These are phyloP conservation scores for Russula olivacea DNA, from an alignment of 768 basidiomycete species.

Conservation along the genomic window DNA sequence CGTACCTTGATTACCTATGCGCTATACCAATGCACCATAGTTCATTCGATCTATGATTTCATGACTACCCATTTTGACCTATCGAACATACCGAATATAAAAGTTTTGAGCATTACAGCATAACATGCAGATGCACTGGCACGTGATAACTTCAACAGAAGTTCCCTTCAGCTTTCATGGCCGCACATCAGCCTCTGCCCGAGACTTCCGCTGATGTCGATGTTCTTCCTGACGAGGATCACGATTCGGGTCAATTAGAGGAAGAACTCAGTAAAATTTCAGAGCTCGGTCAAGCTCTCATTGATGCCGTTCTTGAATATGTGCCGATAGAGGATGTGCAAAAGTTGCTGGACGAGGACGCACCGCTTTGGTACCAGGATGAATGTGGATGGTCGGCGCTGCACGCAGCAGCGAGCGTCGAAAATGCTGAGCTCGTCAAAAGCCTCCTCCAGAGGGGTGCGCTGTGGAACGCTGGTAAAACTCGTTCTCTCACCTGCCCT, in stretches of 20 bases:
- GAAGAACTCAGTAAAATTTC: conserved; percentile 24
- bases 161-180: not conserved
- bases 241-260: conserved; percentile 25
- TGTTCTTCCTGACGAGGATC: not conserved
- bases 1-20: not conserved
- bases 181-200: not conserved
- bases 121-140: too few relatives aligned
- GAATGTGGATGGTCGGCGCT: conserved; percentile 71
- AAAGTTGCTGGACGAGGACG: conserved; percentile 53
- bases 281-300: conserved; percentile 52
- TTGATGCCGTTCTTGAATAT: conserved; percentile 50
- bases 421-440: conserved; percentile 57
- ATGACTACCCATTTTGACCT: too few relatives aligned
- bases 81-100: too few relatives aligned
- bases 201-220: not conserved
- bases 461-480: conserved; percentile 80
- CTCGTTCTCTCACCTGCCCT: conserved; percentile 25
- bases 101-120: too few relatives aligned
- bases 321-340: conserved; percentile 42
- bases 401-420: conserved; percentile 79
- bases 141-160: not conserved
- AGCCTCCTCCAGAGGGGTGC: conserved; percentile 76
- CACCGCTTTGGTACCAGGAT: conserved; percentile 89
- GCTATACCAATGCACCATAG: not conserved
- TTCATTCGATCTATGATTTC: too few relatives aligned